Base-by-base conservation (phyloP, 2,329 filamentous ascomycete genomes). In the Rhexocercosporidium sp. region DNA sequence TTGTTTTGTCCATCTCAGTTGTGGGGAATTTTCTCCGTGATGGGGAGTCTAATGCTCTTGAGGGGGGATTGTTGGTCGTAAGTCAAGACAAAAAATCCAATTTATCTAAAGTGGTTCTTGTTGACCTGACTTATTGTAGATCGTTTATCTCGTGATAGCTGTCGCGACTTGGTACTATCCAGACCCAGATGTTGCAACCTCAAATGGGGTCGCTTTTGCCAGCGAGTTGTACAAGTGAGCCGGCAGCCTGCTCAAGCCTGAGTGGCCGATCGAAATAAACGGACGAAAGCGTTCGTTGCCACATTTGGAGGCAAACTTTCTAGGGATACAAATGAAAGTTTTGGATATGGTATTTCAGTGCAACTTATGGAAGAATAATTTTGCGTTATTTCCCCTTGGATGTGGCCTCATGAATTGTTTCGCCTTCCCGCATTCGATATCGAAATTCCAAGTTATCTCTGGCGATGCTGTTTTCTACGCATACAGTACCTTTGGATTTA, bases 11-110 rank as follows among this genome's bases (percentile, higher is more conserved):
- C 34, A 94, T 97, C 73, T 83, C 97, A 44, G 93, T 94, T 0
- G 92, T 96, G 53, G 93, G 94, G 1, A 92, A 93, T 70, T 97
- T 97, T 79, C 81, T 97, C 62, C 85, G 93, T 51, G 94, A 97
- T 76, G 89, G 92, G 72, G 95, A 96, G 83, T 93, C 89, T 68
- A 96, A 97, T 76, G 97, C 96, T 75, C 85, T 97, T 5, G 94
- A 97, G 78, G 94, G 94, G 2, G 1, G 85, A 85, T 3, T 86
- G 78, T 69, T 86, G 84, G 59, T 62, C 16, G 59, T 53, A 29
- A 41, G 59, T 62, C n/a, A 25, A 37, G 1, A 3, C 9, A 18
- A 4, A 41, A 5, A 53, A n/a, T n/a, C n/a, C 34, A 31, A 31
- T 31, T 31, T 37, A 37, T 9, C 34, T 11, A 37, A 3, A 41